phyloP scores from a whole-genome alignment of 202 grass and related monocot genomes.

The Panicum hallii region DNA sequence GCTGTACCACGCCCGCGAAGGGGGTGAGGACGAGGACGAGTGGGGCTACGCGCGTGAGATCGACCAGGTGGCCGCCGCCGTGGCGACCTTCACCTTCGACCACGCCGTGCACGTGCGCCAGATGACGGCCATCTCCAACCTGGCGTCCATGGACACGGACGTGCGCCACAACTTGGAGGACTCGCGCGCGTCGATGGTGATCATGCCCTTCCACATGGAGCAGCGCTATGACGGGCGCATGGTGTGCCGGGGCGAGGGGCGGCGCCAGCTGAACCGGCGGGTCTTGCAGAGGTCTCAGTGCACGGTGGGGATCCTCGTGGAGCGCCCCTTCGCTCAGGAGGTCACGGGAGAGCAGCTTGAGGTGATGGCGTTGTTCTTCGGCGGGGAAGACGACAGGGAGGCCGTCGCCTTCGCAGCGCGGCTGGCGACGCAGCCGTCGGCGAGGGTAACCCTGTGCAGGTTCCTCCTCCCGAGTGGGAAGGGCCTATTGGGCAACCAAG shows the following conservation, averaged over 20 bases:
- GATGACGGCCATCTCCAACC: slow-evolving; percentile 57
- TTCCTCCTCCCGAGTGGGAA: slow-evolving; percentile 32
- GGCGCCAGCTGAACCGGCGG: slow-evolving; percentile 52
- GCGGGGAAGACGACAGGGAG: slow-evolving; percentile 76
- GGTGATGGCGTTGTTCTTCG: slow-evolving; percentile 72
- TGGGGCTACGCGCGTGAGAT: slow-evolving; percentile 55
- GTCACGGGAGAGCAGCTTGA: neutral
- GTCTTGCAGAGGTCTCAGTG: slow-evolving; percentile 61
- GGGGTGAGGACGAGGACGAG: neutral
- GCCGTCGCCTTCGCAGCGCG: slow-evolving; percentile 60
- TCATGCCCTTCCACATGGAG: slow-evolving; percentile 80
- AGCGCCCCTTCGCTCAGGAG: slow-evolving; percentile 38
- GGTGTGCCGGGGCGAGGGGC: slow-evolving; percentile 52
- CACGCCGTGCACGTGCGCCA: slow-evolving; percentile 39
- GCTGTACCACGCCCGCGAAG: slow-evolving; percentile 49
- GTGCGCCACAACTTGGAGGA: slow-evolving; percentile 66
- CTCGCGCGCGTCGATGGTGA: slow-evolving; percentile 52
- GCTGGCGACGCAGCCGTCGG: slow-evolving; percentile 43
- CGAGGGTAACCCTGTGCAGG: slow-evolving; percentile 53
- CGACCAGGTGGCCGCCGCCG: slow-evolving; percentile 51
- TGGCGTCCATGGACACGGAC: slow-evolving; percentile 68
- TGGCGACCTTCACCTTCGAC: slow-evolving; percentile 51
- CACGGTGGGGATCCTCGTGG: slow-evolving; percentile 76
- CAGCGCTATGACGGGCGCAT: slow-evolving; percentile 72
- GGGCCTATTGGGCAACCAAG: neutral